A percentile compares a stretch with the other conserved stretches of the same genome.
Evolutionary conservation across 768 basidiomycete species (phyloP).

Genomic region (Galerina marginata): DNA sequence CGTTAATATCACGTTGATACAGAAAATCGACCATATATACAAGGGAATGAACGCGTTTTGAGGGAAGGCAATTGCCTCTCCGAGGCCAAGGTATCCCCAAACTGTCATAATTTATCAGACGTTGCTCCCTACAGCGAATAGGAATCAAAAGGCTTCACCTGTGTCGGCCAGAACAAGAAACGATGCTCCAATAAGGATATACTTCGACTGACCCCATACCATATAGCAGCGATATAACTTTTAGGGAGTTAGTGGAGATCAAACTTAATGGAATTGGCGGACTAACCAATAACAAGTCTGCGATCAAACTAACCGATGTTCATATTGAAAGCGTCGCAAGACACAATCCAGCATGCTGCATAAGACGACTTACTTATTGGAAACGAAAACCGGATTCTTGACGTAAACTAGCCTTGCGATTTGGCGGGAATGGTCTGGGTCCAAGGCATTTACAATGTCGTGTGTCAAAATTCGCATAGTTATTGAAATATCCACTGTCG

Average conservation of each 20-base stretch:
- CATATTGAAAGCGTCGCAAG: neutral
- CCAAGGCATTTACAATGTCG: neutral
- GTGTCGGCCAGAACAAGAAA: constrained; percentile 21
- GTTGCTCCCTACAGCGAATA: neutral
- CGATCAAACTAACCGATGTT: neutral
- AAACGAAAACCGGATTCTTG: constrained; percentile 11
- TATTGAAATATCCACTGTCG: constrained; percentile 12
- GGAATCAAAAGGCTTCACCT: constrained; percentile 1
- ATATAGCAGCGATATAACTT: constrained; percentile 19
- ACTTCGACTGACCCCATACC: constrained; percentile 25
- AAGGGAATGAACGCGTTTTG: constrained; percentile 3
- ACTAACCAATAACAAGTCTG: constrained; percentile 12
- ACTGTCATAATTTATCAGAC: constrained; percentile 7
- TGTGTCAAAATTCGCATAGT: constrained; percentile 9
- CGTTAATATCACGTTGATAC: constrained; percentile 30
- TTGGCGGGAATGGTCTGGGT: neutral
- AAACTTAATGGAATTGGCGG: neutral
- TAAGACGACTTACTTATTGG: constrained; percentile 9
- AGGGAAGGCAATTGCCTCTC: neutral
- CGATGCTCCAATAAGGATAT: constrained; percentile 12
- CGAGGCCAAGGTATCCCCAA: constrained; percentile 16
- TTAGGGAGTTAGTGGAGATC: neutral
- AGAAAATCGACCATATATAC: constrained; percentile 34
- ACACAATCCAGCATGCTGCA: neutral
- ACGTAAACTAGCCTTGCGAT: neutral